Evolutionary conservation across 192 early-diverging fungal species (phyloP).

Genomic region (Gamsiella multidivaricata): DNA sequence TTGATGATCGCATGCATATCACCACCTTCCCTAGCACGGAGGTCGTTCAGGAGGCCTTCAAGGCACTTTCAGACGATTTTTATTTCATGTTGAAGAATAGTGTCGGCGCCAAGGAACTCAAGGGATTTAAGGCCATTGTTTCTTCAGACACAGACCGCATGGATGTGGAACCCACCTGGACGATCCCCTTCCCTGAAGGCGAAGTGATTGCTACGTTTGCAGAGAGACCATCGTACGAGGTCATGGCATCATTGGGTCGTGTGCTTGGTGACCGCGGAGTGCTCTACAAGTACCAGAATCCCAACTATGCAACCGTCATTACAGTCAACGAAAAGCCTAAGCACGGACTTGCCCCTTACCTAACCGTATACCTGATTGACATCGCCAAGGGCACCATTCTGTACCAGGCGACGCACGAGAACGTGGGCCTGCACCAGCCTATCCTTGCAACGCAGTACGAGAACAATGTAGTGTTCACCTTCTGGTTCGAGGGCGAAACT

Average conservation of each 20-base stretch:
- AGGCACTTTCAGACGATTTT: slow-evolving; percentile 62
- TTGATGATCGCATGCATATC: slow-evolving; percentile 62
- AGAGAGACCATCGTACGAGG: slow-evolving; percentile 60
- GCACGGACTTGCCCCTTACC: slow-evolving; percentile 28
- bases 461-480: slow-evolving; percentile 89
- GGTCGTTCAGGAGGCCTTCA: slow-evolving; percentile 64
- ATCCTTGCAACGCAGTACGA: slow-evolving; percentile 83
- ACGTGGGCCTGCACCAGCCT: slow-evolving; percentile 62
- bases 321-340: slow-evolving; percentile 57
- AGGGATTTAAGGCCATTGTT: slow-evolving; percentile 67
- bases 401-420: slow-evolving; percentile 73
- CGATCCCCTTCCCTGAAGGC: slow-evolving; percentile 64
- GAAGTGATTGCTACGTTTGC: slow-evolving; percentile 61
- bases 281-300: slow-evolving; percentile 99
- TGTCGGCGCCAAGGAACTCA: slow-evolving; percentile 58
- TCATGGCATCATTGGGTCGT: slow-evolving; percentile 89
- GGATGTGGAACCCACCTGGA: slow-evolving; percentile 61
- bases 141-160: slow-evolving; percentile 57
- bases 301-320: slow-evolving; percentile 84
- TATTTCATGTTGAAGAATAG: slow-evolving; percentile 74
- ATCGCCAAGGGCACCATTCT: slow-evolving; percentile 87
- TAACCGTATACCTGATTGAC: slow-evolving; percentile 88
- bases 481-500: slow-evolving; percentile 82
- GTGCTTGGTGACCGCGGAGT: slow-evolving; percentile 95
- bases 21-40: slow-evolving; percentile 68